phyloP scores from a whole-genome alignment of 2,329 filamentous ascomycete species.

The Erysiphe pulchra region DNA sequence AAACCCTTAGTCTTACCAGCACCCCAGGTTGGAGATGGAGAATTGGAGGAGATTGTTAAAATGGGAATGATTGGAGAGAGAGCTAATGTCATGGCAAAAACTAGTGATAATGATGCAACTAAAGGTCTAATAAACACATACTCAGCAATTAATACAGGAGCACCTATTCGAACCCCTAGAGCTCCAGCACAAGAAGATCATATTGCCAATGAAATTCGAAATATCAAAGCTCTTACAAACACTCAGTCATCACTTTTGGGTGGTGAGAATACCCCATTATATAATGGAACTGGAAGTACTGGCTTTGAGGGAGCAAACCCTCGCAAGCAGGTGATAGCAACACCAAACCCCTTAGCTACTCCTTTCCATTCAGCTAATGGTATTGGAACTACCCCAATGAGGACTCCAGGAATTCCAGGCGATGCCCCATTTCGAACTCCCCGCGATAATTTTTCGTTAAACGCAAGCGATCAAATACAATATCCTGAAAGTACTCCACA shows the following conservation, averaged over 20 bases:
- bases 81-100: constrained; percentile 47
- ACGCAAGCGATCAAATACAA: constrained; percentile 37
- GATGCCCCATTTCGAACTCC: constrained; percentile 74
- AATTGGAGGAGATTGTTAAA: constrained; percentile 94
- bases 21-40: constrained; percentile 76
- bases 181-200: constrained; percentile 83
- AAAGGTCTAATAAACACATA: constrained; percentile 75
- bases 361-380: constrained; percentile 45
- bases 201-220: constrained; percentile 87
- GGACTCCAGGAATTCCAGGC: constrained; percentile 33
- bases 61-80: constrained; percentile 88
- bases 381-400: constrained; percentile 37
- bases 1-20: constrained; percentile 58
- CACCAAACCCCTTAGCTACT: constrained; percentile 85
- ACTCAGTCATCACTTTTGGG: constrained; percentile 84
- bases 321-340: constrained; percentile 57
- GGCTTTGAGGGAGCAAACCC: constrained; percentile 72
- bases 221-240: constrained; percentile 75
- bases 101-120: constrained; percentile 64
- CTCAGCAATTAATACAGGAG: constrained; percentile 49
- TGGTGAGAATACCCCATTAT: constrained; percentile 75
- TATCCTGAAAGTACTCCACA: constrained; percentile 49
- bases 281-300: constrained; percentile 58
- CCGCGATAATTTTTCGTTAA: constrained; percentile 66
- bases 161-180: constrained; percentile 76